A percentile compares a stretch with the other conserved stretches of the same genome.
Conservation (phyloP, 345 rosid species). For the Streptanthus diversifolius region DNA sequence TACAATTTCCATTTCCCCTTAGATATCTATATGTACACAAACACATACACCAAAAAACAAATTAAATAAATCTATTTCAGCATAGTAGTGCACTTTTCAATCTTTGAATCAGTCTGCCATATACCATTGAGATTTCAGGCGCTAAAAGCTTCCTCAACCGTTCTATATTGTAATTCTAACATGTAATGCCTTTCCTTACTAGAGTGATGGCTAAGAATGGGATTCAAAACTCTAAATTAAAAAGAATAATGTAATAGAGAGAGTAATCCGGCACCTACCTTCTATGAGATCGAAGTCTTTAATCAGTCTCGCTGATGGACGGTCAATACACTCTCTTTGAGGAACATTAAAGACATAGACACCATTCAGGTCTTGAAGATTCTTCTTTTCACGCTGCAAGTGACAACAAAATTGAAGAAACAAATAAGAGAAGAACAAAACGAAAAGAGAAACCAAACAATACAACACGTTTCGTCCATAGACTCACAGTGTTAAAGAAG, state of each 20-base stretch:
- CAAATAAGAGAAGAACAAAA: background rate
- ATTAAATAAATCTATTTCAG: background rate
- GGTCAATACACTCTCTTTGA: conserved; percentile 70
- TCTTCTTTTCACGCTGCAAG: conserved; percentile 88
- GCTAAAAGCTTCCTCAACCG: background rate
- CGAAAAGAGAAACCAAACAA: background rate
- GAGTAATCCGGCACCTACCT: conserved; percentile 38
- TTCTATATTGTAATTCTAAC: background rate
- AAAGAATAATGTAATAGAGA: background rate
- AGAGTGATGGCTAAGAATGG: background rate
- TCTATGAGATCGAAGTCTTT: conserved; percentile 69
- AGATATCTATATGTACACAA: background rate
- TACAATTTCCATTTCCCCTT: background rate
- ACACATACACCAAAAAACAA: conserved; percentile 1
- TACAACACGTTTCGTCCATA: background rate
- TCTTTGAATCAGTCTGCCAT: background rate
- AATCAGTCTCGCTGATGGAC: conserved; percentile 86
- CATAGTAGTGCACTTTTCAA: background rate
- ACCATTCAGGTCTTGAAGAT: conserved; percentile 72
- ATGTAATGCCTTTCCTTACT: background rate
- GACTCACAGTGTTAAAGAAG: conserved; percentile 87
- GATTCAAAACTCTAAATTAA: background rate
- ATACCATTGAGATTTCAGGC: background rate
- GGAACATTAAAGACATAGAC: conserved; percentile 76
- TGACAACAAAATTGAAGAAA: conserved; percentile 8